Evolutionary conservation across 345 rosid species (phyloP), one percentile per base, ranked within the genome.

Genomic region (Laguncularia racemosa): DNA sequence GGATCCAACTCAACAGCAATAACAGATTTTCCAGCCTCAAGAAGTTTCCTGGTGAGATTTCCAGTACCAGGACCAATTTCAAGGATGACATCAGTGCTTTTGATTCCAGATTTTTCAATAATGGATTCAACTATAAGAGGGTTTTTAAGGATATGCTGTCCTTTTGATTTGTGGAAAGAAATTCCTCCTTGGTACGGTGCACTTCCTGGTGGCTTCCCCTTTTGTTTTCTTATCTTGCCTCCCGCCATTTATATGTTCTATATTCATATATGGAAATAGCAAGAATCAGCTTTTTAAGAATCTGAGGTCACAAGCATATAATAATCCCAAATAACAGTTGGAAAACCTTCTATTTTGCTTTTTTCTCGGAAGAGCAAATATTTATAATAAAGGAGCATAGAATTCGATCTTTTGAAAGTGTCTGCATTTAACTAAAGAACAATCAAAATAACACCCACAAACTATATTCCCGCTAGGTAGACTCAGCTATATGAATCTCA

Each of bases 21-120:
- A 46, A 88, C 95, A 66, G 66, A 68, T 62, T 91, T 88, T 4
- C 96, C 96, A 21, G 86, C 89, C 67, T 91, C 91, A 6, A 88
- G 82, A 61, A 91, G 97, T 78, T 88, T 91, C 81, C 77, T 85
- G 14, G 97, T 91, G n/a, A 91, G 81, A 52, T 91, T 88, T 20
- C 96, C 97, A 16, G 97, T 88, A 68, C 91, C 95, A 3, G 97
- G 96, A 63, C 95, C 91, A 51, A 91, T 91, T 77, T 91, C 95
- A 49, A 91, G 96, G 52, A 91, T 76, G 59, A 81, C 81, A 59
- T 91, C 96, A 38, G 91, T 91, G 73, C 73, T 59, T 69, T 83
- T 83, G 67, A 91, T 88, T 21, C 96, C 95, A 12, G 91, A 84
- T 64, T 85, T 91, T 69, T 91, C 87, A 44, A 91, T 91, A 3